These are phyloP conservation scores for Sanghuangporus sanghuang DNA, from an alignment of 1,284 basidiomycete species.

Conservation along the genomic window DNA sequence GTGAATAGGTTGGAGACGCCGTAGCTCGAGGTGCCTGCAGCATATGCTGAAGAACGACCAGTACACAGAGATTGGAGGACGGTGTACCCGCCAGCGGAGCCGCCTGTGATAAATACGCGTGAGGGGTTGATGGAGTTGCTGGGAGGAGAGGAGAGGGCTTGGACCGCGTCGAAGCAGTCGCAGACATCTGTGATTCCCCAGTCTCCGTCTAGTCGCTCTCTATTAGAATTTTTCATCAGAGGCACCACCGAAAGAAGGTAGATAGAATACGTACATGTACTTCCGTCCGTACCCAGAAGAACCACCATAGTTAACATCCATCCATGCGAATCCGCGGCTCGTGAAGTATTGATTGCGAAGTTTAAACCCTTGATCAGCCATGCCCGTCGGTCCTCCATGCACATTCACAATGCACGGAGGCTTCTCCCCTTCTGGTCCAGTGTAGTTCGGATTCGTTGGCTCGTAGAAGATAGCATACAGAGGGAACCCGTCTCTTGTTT, in stretches of 20 bases:
- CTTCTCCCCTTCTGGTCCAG: slow-evolving; percentile 41
- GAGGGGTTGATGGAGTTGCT: slow-evolving; percentile 46
- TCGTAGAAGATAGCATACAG: slow-evolving; percentile 57
- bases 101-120: slow-evolving; percentile 56
- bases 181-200: slow-evolving; percentile 67
- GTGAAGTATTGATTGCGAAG: slow-evolving; percentile 59
- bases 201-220: slow-evolving; percentile 49
- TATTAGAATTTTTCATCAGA: not conserved
- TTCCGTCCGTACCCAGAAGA: slow-evolving; percentile 60
- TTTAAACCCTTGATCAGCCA: slow-evolving; percentile 40
- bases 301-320: slow-evolving; percentile 69
- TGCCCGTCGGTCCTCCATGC: slow-evolving; percentile 64
- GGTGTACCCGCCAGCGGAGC: slow-evolving; percentile 60
- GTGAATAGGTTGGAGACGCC: slow-evolving; percentile 50
- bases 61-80: slow-evolving; percentile 38
- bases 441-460: slow-evolving; percentile 55
- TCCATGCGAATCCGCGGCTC: slow-evolving; percentile 49
- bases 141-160: slow-evolving; percentile 37
- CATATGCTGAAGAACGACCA: slow-evolving; percentile 27
- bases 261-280: slow-evolving; percentile 35
- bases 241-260: not conserved
- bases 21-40: slow-evolving; percentile 46
- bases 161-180: slow-evolving; percentile 53
- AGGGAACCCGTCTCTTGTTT: slow-evolving; percentile 33
- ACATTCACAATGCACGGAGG: slow-evolving; percentile 61